Conservation (phyloP, 1,284 basidiomycete species). For the Apiotrichum siamense region DNA sequence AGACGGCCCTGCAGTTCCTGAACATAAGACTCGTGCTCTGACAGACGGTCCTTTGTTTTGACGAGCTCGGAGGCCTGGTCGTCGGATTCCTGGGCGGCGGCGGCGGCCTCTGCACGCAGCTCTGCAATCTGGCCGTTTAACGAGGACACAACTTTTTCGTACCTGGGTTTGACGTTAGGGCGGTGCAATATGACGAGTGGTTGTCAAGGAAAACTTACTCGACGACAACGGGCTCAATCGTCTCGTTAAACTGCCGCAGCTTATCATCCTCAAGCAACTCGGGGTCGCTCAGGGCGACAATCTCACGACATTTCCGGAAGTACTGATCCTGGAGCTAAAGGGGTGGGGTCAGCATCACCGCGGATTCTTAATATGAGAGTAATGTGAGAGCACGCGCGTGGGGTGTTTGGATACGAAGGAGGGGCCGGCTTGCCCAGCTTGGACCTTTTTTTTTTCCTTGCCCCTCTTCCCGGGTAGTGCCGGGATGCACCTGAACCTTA, state of each 20-base stretch:
- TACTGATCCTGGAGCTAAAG: slow-evolving; percentile 41
- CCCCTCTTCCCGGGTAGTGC: no score
- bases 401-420: no score
- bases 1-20: slow-evolving; percentile 76
- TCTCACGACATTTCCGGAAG: slow-evolving; percentile 40
- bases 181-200: not conserved
- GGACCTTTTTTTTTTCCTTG: no score
- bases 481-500: not conserved
- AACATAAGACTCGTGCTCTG: slow-evolving; percentile 77
- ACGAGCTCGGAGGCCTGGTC: slow-evolving; percentile 77
- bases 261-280: slow-evolving; percentile 20
- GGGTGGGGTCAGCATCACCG: no score
- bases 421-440: no score
- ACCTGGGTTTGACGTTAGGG: slow-evolving; percentile 44
- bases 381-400: no score
- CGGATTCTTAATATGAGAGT: no score
- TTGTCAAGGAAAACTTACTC: slow-evolving; percentile 52
- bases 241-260: slow-evolving; percentile 73
- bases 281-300: slow-evolving; percentile 29
- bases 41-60: slow-evolving; percentile 60
- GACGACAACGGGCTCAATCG: slow-evolving; percentile 94
- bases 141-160: slow-evolving; percentile 92
- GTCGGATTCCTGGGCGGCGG: slow-evolving; percentile 52
- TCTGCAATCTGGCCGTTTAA: slow-evolving; percentile 85
- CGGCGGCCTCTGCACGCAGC: slow-evolving; percentile 68